A percentile compares a stretch with the other conserved stretches of the same genome.
Conservation (phyloP, 352 stramenopile species). For the Pythium grandisporangium region DNA sequence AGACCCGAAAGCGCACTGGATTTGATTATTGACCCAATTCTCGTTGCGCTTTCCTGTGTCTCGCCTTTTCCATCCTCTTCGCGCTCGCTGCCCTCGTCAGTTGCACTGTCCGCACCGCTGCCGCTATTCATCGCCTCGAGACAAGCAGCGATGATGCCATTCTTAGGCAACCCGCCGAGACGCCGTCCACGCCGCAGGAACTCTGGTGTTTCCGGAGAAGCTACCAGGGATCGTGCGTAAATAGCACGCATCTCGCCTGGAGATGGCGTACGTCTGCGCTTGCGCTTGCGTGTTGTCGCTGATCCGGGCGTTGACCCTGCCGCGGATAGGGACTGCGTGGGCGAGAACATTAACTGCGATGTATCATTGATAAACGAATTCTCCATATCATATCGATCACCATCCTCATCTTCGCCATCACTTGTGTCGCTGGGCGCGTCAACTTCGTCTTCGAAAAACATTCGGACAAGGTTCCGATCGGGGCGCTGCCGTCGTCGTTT, state of each 20-base stretch:
- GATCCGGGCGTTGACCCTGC: too few species aligned
- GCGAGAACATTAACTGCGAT: constrained; percentile 73
- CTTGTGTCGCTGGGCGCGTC: constrained; percentile 37
- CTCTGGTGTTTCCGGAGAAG: constrained; percentile 30
- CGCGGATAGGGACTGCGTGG: neutral
- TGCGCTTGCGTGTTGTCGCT: constrained; percentile 6
- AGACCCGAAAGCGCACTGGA: too few species aligned
- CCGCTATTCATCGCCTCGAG: constrained; percentile 24
- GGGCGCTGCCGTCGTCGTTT: too few species aligned
- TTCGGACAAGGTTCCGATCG: too few species aligned
- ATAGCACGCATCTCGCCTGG: constrained; percentile 65
- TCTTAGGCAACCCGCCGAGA: constrained; percentile 30
- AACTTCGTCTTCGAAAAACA: constrained; percentile 64
- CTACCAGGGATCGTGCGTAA: constrained; percentile 58
- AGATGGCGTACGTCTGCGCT: constrained; percentile 14
- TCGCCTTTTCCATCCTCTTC: neutral
- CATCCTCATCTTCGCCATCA: constrained; percentile 54
- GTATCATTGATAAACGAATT: constrained; percentile 80
- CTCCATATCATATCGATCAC: constrained; percentile 43
- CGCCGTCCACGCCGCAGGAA: constrained; percentile 28
- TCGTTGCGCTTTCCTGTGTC: neutral
- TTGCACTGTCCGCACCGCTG: neutral
- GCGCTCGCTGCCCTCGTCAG: neutral
- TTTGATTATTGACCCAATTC: too few species aligned
- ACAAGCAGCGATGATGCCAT: constrained; percentile 57